Conservation (phyloP, 1,139 yeast genomes). For the Geotrichum fermentans region DNA sequence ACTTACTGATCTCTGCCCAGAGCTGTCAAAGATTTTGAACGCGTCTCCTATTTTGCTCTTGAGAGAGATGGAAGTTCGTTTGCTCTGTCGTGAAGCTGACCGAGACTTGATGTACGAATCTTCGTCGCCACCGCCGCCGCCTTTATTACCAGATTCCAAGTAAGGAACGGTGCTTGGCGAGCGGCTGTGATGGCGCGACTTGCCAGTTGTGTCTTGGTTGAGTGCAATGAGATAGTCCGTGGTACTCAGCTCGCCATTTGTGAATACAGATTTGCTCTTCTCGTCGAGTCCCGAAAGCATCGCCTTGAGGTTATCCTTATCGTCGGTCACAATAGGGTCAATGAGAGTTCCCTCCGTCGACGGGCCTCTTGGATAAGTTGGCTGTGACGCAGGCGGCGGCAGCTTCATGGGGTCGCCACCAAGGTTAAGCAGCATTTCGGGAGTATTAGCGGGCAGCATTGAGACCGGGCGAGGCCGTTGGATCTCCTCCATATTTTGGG, state of each 20-base stretch:
- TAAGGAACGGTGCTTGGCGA: conserved; percentile 4
- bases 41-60: conserved; percentile 35
- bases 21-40: conserved; percentile 26
- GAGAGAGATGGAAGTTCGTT: conserved; percentile 30
- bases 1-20: conserved; percentile 11
- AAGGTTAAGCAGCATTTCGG: conserved; percentile 15
- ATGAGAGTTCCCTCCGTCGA: conserved; percentile 20
- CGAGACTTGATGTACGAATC: conserved; percentile 9
- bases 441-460: too few species aligned
- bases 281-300: conserved; percentile 39
- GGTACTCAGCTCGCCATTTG: conserved; percentile 37
- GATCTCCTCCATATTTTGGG: conserved; percentile 6
- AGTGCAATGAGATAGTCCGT: conserved; percentile 58
- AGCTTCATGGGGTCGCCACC: conserved; percentile 2
- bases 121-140: conserved; percentile 4
- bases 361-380: conserved; percentile 9
- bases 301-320: conserved; percentile 33
- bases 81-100: conserved; percentile 23
- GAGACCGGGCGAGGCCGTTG: conserved; percentile 18
- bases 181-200: conserved; percentile 22
- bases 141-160: not conserved
- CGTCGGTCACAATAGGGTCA: conserved; percentile 25
- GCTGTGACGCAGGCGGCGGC: not conserved
- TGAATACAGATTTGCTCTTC: conserved; percentile 35
- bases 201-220: conserved; percentile 40